Evolutionary conservation across 169 alveolate genomes (phyloP), one percentile per base, ranked within the genome.

Genomic region (Plasmodium gallinaceum): DNA sequence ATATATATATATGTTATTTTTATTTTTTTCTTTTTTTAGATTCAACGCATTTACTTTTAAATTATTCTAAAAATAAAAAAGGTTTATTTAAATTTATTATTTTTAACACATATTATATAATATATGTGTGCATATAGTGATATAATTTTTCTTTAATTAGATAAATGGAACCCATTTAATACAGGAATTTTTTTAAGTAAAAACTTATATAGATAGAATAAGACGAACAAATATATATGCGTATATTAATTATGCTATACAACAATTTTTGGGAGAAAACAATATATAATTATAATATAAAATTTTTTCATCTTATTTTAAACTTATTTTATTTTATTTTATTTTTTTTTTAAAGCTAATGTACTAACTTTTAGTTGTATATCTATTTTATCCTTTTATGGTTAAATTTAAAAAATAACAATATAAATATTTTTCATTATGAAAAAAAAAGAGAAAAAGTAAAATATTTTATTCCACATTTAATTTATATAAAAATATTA

Each of bases 161-260:
- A 18, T 43, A 46, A 48, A 20, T 78, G 89, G 89, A 78, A 65
- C 46, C 65, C 68, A 37, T 45, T 64, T 2, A 66, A 32, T 68
- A 78, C 70, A 4, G 89, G 78, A n/a, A 42, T 78, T 51, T 78
- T 78, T 66, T 65, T 78, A 78, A 66, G 89, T 78, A 70, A 7
- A 78, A 51, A 57, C 61, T 9, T 6, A 61, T 7, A 24, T 14
- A 24, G 14, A 61, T 24, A 22, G 9, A 61, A 10, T 6, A 18
- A 58, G 14, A 18, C 20, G 0, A 1, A 26, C 57, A 26, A 9
- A 39, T 0, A 64, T 64, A 64, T 8, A 10, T 43, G 24, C 39
- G 18, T 42, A 32, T 54, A 37, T 32, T 32, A n/a, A n/a, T n/a
- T n/a, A n/a, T n/a, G n/a, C n/a, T n/a, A n/a, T n/a, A n/a, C n/a